phyloP scores from a whole-genome alignment of 2,329 filamentous ascomycete genomes.

The Colletotrichum gloeosporioides region DNA sequence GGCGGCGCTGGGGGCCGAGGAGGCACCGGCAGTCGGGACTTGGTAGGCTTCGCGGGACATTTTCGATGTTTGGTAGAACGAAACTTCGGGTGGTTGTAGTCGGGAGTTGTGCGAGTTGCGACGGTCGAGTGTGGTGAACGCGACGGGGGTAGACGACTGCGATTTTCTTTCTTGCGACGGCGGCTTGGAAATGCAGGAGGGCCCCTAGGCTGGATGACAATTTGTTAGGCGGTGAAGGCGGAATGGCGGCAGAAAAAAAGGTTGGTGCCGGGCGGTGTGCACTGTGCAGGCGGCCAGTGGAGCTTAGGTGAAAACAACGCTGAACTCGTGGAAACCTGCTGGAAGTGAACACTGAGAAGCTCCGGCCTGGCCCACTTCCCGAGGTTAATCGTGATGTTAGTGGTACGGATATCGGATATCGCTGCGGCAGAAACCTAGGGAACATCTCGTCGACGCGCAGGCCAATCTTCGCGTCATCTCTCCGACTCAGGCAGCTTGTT shows the following conservation, averaged over 20 bases:
- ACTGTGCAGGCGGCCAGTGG: not conserved
- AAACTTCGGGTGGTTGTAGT: not conserved
- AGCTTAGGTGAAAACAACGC: not conserved
- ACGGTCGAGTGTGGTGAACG: not conserved
- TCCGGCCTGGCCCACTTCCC: constrained; percentile 16
- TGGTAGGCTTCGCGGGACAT: constrained; percentile 82
- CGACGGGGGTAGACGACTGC: not conserved
- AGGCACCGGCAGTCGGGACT: constrained; percentile 62
- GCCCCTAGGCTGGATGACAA: constrained; percentile 6
- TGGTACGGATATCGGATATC: not conserved
- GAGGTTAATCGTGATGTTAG: constrained; percentile 12
- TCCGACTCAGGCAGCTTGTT: not conserved
- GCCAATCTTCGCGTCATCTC: not conserved
- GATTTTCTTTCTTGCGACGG: not conserved
- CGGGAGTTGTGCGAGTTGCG: not conserved
- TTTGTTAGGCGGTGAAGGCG: constrained; percentile 18
- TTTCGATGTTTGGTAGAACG: not conserved
- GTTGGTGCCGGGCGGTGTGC: not conserved
- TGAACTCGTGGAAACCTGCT: not conserved
- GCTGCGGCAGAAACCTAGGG: not conserved
- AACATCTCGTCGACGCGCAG: not conserved
- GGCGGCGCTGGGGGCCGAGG: constrained; percentile 44
- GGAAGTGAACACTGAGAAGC: not conserved
- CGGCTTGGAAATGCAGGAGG: constrained; percentile 5
- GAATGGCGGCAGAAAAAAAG: constrained; percentile 11